Percentiles rank a stretch among this genome's conserved stretches.
Conservation (phyloP, 768 basidiomycete species). For the Suillus spraguei region DNA sequence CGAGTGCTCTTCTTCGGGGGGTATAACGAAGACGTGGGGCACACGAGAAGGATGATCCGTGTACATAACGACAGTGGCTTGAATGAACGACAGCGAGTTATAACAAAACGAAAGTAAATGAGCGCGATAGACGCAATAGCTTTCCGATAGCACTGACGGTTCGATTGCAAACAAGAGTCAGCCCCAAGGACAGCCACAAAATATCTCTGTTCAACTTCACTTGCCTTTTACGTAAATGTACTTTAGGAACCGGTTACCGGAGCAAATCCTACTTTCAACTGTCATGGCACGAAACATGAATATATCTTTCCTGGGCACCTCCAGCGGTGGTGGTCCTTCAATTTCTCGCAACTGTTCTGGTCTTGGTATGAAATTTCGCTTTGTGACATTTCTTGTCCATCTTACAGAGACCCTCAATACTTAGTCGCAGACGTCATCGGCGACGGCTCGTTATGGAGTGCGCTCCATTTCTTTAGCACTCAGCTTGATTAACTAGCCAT, state of each 20-base stretch:
- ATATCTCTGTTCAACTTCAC: constrained; percentile 20
- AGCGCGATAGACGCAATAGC: constrained; percentile 2
- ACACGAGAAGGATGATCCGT: constrained; percentile 22
- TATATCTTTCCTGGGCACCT: constrained; percentile 77
- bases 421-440: constrained; percentile 57
- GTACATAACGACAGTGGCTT: constrained; percentile 10
- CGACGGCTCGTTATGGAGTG: constrained; percentile 70
- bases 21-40: constrained; percentile 58
- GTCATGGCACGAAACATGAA: constrained; percentile 47
- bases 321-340: constrained; percentile 75
- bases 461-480: constrained; percentile 22
- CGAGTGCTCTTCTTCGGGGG: constrained; percentile 57
- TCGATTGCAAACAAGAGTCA: constrained; percentile 13
- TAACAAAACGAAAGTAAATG: constrained; percentile 15
- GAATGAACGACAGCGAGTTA: constrained; percentile 21
- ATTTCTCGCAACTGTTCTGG: constrained; percentile 77
- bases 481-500: constrained; percentile 11
- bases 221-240: constrained; percentile 30
- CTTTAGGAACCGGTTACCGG: background rate
- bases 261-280: background rate
- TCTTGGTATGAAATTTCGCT: constrained; percentile 34
- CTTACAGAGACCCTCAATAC: constrained; percentile 11
- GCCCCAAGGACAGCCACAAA: constrained; percentile 18
- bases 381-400: background rate
- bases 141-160: constrained; percentile 12